Evolutionary conservation across 805 yeast genomes (phyloP).

Genomic region (Huiozyma naganishii): DNA sequence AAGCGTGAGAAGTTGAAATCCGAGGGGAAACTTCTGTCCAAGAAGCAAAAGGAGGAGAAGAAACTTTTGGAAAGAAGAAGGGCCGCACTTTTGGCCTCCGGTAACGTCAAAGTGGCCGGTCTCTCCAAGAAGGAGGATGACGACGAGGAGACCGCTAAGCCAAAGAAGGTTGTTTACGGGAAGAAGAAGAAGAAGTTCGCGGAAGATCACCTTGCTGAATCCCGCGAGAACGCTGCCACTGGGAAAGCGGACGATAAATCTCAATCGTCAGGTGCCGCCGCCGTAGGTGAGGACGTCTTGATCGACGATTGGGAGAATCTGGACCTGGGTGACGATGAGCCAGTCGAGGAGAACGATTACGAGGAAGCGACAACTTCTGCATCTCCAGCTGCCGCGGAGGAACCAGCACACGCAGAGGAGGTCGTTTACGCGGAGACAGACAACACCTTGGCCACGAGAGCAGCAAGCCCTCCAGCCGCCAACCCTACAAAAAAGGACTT

Average conservation of each 20-base stretch:
- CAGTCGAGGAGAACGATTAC: constrained; percentile 19
- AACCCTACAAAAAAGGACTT: constrained; percentile 38
- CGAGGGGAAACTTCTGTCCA: constrained; percentile 88
- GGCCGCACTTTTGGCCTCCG: constrained; percentile 66
- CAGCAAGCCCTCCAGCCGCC: constrained; percentile 6
- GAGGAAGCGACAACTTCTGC: constrained; percentile 20
- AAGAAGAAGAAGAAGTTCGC: constrained; percentile 52
- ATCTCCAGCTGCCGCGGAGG: constrained; percentile 18
- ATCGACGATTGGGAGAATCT: constrained; percentile 82
- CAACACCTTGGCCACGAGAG: neutral
- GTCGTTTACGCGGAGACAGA: too few relatives aligned
- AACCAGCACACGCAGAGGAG: neutral
- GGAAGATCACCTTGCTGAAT: constrained; percentile 14
- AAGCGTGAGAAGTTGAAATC: constrained; percentile 89
- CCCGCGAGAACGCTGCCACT: neutral
- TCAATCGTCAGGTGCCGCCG: constrained; percentile 27
- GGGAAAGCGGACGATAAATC: constrained; percentile 21
- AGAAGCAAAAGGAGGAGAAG: constrained; percentile 91
- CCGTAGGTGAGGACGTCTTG: constrained; percentile 39
- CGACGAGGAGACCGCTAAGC: constrained; percentile 32
- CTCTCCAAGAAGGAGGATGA: constrained; percentile 31
- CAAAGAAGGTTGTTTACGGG: constrained; percentile 60
- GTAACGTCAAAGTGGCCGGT: constrained; percentile 67
- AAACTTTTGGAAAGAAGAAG: constrained; percentile 80
- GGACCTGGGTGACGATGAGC: constrained; percentile 47